phyloP scores from a whole-genome alignment of 768 basidiomycete genomes.

The Kwoniella sp. region DNA sequence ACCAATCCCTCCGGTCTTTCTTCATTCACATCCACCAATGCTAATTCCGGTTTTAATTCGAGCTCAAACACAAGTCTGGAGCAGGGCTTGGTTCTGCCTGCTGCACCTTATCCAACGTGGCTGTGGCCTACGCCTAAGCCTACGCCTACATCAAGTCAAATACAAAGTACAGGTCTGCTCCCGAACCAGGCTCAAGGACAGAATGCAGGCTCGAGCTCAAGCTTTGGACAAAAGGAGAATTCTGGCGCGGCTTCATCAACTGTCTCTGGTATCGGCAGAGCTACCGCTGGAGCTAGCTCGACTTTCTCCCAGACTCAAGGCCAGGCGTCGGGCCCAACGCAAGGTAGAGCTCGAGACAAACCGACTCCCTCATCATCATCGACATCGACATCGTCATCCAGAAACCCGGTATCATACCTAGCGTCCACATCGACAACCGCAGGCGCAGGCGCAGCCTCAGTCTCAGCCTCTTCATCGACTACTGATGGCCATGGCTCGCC shows the following conservation, averaged over 20 bases:
- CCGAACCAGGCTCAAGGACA: neutral
- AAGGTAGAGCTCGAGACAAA: neutral
- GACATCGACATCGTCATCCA: neutral
- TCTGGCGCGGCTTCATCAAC: too few relatives aligned
- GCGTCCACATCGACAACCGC: neutral
- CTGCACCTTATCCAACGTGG: constrained; percentile 40
- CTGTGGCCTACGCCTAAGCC: constrained; percentile 34
- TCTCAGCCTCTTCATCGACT: neutral
- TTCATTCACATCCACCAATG: neutral
- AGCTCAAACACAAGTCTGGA: constrained; percentile 5
- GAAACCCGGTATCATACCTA: too few relatives aligned
- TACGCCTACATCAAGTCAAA: neutral
- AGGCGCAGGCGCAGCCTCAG: too few relatives aligned
- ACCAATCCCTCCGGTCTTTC: neutral
- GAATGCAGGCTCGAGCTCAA: too few relatives aligned
- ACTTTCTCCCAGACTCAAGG: too few relatives aligned
- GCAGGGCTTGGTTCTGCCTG: constrained; percentile 30
- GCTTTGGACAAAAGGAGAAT: too few relatives aligned
- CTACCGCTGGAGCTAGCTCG: too few relatives aligned
- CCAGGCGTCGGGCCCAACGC: neutral
- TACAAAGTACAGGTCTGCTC: neutral
- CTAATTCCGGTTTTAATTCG: neutral
- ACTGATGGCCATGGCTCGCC: neutral
- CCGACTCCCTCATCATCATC: neutral
- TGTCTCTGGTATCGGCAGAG: too few relatives aligned